Conservation (phyloP, 306 rosid species). For the Styphnolobium japonicum region DNA sequence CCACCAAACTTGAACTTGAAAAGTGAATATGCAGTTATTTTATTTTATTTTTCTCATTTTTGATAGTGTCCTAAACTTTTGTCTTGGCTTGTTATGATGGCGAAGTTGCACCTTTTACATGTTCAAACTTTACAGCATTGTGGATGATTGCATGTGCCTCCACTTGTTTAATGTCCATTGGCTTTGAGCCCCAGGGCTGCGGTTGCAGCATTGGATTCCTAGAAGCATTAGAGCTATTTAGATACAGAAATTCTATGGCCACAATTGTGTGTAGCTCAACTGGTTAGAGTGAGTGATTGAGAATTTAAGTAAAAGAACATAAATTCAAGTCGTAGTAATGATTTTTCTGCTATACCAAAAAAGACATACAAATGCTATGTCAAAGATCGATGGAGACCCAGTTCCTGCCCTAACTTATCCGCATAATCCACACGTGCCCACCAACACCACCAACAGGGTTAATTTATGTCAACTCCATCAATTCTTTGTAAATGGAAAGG, state of each 20-base stretch:
- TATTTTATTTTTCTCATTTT: background rate
- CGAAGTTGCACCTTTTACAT: background rate
- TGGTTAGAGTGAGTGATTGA: too few relatives aligned
- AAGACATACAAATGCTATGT: too few relatives aligned
- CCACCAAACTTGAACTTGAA: background rate
- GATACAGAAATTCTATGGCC: background rate
- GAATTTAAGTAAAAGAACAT: too few relatives aligned
- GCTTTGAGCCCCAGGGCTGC: background rate
- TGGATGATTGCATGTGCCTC: slow-evolving; percentile 1
- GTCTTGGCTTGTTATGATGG: slow-evolving; percentile 31
- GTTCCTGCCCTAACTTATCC: background rate
- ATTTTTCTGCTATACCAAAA: too few relatives aligned
- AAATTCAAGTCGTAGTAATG: too few relatives aligned
- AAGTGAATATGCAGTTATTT: background rate
- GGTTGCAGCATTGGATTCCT: slow-evolving; percentile 38
- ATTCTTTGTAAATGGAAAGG: slow-evolving; percentile 20
- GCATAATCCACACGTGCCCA: background rate
- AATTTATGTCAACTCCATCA: slow-evolving; percentile 22
- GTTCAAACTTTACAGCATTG: slow-evolving; percentile 18
- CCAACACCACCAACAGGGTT: slow-evolving; percentile 16
- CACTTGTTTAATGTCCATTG: slow-evolving; percentile 10
- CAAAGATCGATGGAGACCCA: too few relatives aligned
- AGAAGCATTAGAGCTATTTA: background rate
- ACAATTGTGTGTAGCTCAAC: too few relatives aligned
- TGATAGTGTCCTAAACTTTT: slow-evolving; percentile 13